These are phyloP conservation scores for Leccinellum luteum DNA, from an alignment of 768 basidiomycete genomes.

Conservation along the genomic window DNA sequence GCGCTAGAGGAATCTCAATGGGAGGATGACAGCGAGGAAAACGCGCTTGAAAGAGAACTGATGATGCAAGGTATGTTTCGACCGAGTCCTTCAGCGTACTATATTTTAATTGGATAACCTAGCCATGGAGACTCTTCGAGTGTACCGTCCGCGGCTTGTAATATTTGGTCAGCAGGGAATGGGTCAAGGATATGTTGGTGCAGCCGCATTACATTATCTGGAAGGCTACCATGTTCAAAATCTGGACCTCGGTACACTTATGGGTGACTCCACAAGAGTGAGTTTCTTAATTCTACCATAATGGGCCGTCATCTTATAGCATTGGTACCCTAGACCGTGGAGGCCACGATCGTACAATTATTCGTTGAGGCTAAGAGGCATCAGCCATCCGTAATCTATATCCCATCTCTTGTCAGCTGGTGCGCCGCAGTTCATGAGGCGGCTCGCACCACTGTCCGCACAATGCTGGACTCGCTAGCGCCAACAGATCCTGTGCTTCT, in stretches of 20 bases:
- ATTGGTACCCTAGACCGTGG: constrained; percentile 57
- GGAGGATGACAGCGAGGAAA: constrained; percentile 78
- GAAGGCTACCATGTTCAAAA: constrained; percentile 97
- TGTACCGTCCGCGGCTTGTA: constrained; percentile 86
- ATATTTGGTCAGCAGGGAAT: constrained; percentile 81
- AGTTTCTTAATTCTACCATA: constrained; percentile 26
- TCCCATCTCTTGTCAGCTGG: constrained; percentile 87
- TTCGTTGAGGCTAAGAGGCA: constrained; percentile 97
- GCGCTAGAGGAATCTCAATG: constrained; percentile 95
- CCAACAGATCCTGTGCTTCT: constrained; percentile 94
- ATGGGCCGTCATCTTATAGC: background rate
- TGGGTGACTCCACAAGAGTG: constrained; percentile 88
- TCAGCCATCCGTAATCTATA: constrained; percentile 93
- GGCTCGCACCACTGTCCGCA: constrained; percentile 77
- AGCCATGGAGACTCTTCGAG: constrained; percentile 91
- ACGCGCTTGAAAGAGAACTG: constrained; percentile 86
- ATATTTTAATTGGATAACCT: constrained; percentile 6
- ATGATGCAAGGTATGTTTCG: constrained; percentile 70
- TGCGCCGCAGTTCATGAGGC: constrained; percentile 82
- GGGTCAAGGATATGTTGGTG: constrained; percentile 89
- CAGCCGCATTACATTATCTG: constrained; percentile 88
- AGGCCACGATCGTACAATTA: constrained; percentile 91
- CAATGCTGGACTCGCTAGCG: constrained; percentile 87
- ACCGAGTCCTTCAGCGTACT: background rate
- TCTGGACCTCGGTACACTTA: constrained; percentile 83